phyloP scores from a whole-genome alignment of 73 alveolate species.

The Tetrahymena thermophila region DNA sequence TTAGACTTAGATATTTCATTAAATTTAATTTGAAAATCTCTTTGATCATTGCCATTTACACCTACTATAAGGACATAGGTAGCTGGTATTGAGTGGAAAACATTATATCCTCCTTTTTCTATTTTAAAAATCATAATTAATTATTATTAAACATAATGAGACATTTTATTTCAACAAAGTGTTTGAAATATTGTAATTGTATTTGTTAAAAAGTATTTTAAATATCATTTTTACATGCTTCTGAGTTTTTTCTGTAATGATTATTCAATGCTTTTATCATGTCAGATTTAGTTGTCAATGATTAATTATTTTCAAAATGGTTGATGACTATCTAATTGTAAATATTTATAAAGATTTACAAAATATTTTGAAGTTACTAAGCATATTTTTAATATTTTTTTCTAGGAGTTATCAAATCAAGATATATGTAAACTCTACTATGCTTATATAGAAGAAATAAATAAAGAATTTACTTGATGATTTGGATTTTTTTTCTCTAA shows the following conservation, averaged over 20 bases:
- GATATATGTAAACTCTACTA: conserved; percentile 4
- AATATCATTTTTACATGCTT: conserved; percentile 14
- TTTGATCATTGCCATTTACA: conserved; percentile 34
- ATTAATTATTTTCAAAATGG: conserved; percentile 45
- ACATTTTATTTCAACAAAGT: neutral
- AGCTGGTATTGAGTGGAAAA: conserved; percentile 61
- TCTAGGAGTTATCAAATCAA: neutral
- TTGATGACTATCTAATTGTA: conserved; percentile 31
- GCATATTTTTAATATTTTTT: no score
- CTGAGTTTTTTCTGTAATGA: conserved; percentile 38
- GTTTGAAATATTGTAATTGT: neutral
- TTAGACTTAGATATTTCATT: conserved; percentile 48
- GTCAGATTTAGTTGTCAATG: conserved; percentile 49
- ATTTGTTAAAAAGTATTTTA: neutral
- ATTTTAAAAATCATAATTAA: neutral
- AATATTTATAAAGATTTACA: neutral
- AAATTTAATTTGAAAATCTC: conserved; percentile 27
- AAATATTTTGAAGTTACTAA: no score
- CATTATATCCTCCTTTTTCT: conserved; percentile 22
- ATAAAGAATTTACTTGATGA: neutral
- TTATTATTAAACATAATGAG: neutral
- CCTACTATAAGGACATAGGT: conserved; percentile 40
- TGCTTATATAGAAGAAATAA: conserved; percentile 1
- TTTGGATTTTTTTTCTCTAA: neutral
- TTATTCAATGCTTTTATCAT: conserved; percentile 43